These are phyloP conservation scores for Trichoderma oligosporum DNA, from an alignment of 2,329 filamentous ascomycete genomes.

Conservation along the genomic window DNA sequence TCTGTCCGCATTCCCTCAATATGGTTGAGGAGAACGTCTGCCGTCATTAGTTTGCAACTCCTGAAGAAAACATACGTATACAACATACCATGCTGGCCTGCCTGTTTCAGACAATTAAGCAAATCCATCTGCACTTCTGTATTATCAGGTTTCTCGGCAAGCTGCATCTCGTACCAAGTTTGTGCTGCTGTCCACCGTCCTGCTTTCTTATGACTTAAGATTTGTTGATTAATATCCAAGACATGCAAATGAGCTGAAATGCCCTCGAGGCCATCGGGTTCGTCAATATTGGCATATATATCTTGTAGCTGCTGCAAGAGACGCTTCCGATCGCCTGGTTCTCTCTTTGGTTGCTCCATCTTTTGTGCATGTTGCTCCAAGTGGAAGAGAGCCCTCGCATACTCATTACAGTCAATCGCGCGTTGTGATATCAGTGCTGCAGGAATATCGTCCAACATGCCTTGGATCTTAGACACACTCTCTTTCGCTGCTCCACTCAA, in stretches of 20 bases:
- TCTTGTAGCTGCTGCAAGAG: conserved; percentile 78
- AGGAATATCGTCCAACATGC: conserved; percentile 61
- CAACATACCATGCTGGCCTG: conserved; percentile 80
- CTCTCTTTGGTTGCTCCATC: conserved; percentile 43
- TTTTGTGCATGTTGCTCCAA: conserved; percentile 81
- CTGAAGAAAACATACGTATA: neutral
- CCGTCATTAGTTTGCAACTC: conserved; percentile 23
- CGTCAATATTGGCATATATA: conserved; percentile 96
- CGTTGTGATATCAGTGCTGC: conserved; percentile 70
- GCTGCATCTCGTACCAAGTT: conserved; percentile 92
- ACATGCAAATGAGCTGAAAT: conserved; percentile 83
- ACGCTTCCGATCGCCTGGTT: conserved; percentile 54
- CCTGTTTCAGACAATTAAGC: conserved; percentile 84
- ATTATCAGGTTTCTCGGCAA: conserved; percentile 75
- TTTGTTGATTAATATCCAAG: conserved; percentile 88
- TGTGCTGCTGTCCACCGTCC: conserved; percentile 92
- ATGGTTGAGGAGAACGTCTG: conserved; percentile 81
- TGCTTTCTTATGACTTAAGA: conserved; percentile 87
- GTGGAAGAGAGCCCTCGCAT: conserved; percentile 86
- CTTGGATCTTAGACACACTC: conserved; percentile 48
- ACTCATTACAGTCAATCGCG: conserved; percentile 91
- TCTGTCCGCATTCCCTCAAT: conserved; percentile 69
- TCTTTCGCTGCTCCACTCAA: conserved; percentile 42
- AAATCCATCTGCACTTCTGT: conserved; percentile 76
- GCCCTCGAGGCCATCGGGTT: conserved; percentile 93